These are phyloP conservation scores for Colletotrichum neosansevieriae DNA, from an alignment of 2,329 filamentous ascomycete genomes.

Conservation along the genomic window DNA sequence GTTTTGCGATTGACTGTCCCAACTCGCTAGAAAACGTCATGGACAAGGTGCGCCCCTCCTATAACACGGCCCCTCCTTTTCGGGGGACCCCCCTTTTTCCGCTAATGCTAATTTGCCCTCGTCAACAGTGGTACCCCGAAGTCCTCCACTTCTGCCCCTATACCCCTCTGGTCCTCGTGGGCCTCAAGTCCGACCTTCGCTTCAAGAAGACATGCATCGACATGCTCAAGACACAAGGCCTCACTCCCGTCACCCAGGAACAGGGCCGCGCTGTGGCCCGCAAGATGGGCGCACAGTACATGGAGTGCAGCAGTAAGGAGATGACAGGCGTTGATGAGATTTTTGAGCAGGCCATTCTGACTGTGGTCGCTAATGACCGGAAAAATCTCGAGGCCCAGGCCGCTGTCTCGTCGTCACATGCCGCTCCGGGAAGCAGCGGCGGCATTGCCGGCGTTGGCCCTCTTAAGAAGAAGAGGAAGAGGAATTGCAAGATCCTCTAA, in stretches of 20 bases:
- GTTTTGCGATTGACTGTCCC: conserved; percentile 98
- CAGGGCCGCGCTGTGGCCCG: conserved; percentile 89
- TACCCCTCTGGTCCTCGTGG: conserved; percentile 93
- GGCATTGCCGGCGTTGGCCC: conserved; percentile 57
- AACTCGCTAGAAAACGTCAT: conserved; percentile 98
- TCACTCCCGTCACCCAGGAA: conserved; percentile 92
- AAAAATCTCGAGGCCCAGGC: conserved; percentile 69
- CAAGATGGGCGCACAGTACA: conserved; percentile 95
- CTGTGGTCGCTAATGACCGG: conserved; percentile 84
- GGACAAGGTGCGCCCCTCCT: conserved; percentile 80
- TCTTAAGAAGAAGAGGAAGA: conserved; percentile 84
- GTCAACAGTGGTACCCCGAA: conserved; percentile 92
- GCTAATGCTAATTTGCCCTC: conserved; percentile 46
- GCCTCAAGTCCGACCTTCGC: conserved; percentile 96
- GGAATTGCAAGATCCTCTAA: conserved; percentile 84
- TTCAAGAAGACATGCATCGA: conserved; percentile 97
- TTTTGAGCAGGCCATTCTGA: conserved; percentile 91
- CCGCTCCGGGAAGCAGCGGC: conserved; percentile 48
- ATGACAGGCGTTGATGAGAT: conserved; percentile 97
- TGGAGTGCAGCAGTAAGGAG: conserved; percentile 99
- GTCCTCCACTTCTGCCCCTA: conserved; percentile 99
- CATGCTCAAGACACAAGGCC: conserved; percentile 96
- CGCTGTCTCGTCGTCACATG: conserved; percentile 52
- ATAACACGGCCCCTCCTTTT: conserved; percentile 22
- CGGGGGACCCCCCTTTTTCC: conserved; percentile 2